These are phyloP conservation scores for Pseudogymnoascus sp. DNA, from an alignment of 2,329 filamentous ascomycete genomes.

Conservation along the genomic window DNA sequence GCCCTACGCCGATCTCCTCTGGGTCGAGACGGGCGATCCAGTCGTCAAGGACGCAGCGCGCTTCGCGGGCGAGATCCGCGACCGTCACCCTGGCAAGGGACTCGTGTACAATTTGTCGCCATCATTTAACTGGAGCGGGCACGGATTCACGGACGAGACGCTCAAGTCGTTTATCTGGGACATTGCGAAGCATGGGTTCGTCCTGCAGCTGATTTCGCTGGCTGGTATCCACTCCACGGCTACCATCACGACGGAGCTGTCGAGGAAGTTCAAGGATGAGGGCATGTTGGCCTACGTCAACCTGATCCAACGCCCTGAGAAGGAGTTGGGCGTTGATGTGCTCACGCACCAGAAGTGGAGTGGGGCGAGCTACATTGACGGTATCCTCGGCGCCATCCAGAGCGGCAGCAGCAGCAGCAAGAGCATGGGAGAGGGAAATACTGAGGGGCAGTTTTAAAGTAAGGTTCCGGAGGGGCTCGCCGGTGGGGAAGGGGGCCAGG, in stretches of 20 bases:
- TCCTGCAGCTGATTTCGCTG: conserved; percentile 58
- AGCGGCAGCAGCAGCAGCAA: conserved; percentile 82
- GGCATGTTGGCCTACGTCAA: conserved; percentile 99
- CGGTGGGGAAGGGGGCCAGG: neutral
- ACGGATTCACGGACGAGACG: conserved; percentile 77
- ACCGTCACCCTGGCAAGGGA: conserved; percentile 66
- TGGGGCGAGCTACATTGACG: conserved; percentile 70
- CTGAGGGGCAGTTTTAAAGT: conserved; percentile 57
- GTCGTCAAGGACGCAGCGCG: conserved; percentile 66
- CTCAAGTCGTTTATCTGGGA: conserved; percentile 95
- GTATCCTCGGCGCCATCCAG: conserved; percentile 81
- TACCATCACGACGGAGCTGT: conserved; percentile 63
- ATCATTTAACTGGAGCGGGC: conserved; percentile 97
- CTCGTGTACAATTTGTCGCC: conserved; percentile 95
- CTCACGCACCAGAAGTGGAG: conserved; percentile 42
- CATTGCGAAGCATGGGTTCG: conserved; percentile 78
- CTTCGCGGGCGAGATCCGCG: conserved; percentile 70
- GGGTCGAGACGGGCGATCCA: conserved; percentile 93
- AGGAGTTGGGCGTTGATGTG: conserved; percentile 52
- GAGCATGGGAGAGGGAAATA: conserved; percentile 94
- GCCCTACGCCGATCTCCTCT: conserved; percentile 88
- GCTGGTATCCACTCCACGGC: conserved; percentile 60
- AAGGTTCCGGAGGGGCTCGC: neutral
- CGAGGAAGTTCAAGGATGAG: conserved; percentile 73
- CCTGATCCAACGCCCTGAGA: conserved; percentile 79